These are phyloP conservation scores for Penicillium angulare DNA, from an alignment of 495 filamentous ascomycete genomes.

Conservation along the genomic window DNA sequence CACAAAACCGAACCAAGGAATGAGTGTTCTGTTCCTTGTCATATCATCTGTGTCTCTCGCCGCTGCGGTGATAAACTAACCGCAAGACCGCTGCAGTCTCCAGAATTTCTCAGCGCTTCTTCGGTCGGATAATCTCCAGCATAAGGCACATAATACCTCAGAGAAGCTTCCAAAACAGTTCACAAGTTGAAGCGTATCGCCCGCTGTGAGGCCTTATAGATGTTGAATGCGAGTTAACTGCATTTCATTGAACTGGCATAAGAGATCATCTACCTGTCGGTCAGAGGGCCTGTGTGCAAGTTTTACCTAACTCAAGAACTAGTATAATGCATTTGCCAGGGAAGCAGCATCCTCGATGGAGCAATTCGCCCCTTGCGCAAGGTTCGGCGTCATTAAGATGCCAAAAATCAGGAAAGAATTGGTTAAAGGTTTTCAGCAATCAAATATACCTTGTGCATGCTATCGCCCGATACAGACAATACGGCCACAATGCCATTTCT, in stretches of 20 bases:
- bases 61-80: background rate
- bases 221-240: background rate
- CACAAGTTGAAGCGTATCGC: background rate
- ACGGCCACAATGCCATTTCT: background rate
- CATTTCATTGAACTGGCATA: background rate
- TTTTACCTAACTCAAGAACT: background rate
- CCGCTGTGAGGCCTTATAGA: background rate
- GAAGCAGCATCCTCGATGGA: background rate
- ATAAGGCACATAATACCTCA: background rate
- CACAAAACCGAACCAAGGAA: background rate
- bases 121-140: background rate
- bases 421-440: background rate
- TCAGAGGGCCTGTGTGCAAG: background rate
- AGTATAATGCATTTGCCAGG: too few relatives aligned
- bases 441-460: background rate
- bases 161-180: background rate
- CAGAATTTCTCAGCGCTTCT: background rate
- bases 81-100: background rate
- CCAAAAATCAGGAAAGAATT: background rate
- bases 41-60: background rate
- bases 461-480: background rate
- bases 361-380: background rate
- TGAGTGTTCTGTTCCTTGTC: background rate
- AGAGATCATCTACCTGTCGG: background rate
- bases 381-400: background rate